Percentiles rank a stretch among this genome's conserved stretches.
These are phyloP conservation scores for Cadophora luteo-olivacea DNA, from an alignment of 2,329 filamentous ascomycete genomes.

Conservation along the genomic window DNA sequence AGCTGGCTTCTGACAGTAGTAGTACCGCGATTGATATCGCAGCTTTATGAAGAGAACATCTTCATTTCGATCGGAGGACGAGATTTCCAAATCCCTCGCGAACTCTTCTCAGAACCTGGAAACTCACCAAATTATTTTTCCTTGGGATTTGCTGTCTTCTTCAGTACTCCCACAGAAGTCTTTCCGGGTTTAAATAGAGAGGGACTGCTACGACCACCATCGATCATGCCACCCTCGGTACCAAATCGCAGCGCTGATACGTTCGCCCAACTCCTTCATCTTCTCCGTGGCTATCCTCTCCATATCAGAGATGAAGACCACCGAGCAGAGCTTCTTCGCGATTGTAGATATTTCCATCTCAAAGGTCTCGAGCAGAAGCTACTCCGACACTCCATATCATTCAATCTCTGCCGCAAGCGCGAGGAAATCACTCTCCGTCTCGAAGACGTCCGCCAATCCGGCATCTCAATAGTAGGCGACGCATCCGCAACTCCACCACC, in stretches of 20 bases:
- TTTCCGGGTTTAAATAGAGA: slow-evolving; percentile 83
- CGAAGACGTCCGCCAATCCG: slow-evolving; percentile 88
- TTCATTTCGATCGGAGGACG: slow-evolving; percentile 88
- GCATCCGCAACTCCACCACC: slow-evolving; percentile 40
- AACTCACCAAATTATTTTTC: slow-evolving; percentile 97
- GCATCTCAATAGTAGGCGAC: slow-evolving; percentile 70
- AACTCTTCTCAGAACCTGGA: slow-evolving; percentile 83
- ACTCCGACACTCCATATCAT: slow-evolving; percentile 77
- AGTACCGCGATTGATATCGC: slow-evolving; percentile 89
- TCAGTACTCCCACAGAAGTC: slow-evolving; percentile 77
- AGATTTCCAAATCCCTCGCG: slow-evolving; percentile 88
- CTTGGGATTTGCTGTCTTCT: slow-evolving; percentile 87
- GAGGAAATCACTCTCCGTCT: slow-evolving; percentile 81
- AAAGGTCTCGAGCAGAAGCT: slow-evolving; percentile 89
- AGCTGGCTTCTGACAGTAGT: slow-evolving; percentile 26
- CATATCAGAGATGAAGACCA: slow-evolving; percentile 79
- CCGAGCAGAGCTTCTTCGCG: slow-evolving; percentile 76
- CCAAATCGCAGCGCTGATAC: slow-evolving; percentile 82
- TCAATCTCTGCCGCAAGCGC: slow-evolving; percentile 71
- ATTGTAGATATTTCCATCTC: slow-evolving; percentile 92
- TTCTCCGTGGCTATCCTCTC: slow-evolving; percentile 84
- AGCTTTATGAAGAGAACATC: slow-evolving; percentile 89
- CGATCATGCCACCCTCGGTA: slow-evolving; percentile 82
- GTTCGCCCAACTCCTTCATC: slow-evolving; percentile 81
- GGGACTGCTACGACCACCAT: slow-evolving; percentile 82